Evolutionary conservation across 768 basidiomycete genomes (phyloP), one percentile per base, ranked within the genome.

Genomic region (Inosperma sp.): DNA sequence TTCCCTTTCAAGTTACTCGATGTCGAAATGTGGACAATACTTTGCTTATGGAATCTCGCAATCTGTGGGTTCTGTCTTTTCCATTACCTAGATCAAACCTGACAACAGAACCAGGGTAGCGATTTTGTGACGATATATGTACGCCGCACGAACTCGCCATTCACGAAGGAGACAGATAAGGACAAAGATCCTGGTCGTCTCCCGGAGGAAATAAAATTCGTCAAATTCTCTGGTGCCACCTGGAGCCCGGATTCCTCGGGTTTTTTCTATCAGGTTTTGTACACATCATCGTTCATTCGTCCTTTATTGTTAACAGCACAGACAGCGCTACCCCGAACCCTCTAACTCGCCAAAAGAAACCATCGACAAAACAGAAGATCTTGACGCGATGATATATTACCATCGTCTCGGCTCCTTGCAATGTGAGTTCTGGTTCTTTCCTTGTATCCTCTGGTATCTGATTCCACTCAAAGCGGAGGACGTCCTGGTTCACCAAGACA

Each of bases 181-280:
- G 70, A 72, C 7, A 72, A 77, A 45, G 74, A 82, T 56, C 70
- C 75, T 16, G 72, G 70, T 29, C 72, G 82, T 36, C 73, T 89
- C 30, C 56, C 72, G 3, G 89, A 92, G 37, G 83, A 82, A 53
- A 67, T 91, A 47, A 77, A 82, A 48, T 85, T 79, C 61, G 85
- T 88, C 55, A 92, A 92, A 63, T 90, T 88, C 66, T 85, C 84
- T 1, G 66, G 71, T 9, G 74, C 90, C 35, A 71, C 73, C 22
- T 92, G 89, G 90, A 82, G 82, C 4, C 79, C 81, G 49, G 87
- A 91, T 65, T 83, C 81, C 48, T 83, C 81, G 54, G 89, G 90
- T 1, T 89, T 92, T 67, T 88, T 92, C 68, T 93, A 93, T 63
- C 88, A 90, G 73, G 74, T 73, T 56, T 23, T 53, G 35, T 17